Evolutionary conservation across 306 rosid genomes (phyloP).

Genomic region (Cicer cuneatum): DNA sequence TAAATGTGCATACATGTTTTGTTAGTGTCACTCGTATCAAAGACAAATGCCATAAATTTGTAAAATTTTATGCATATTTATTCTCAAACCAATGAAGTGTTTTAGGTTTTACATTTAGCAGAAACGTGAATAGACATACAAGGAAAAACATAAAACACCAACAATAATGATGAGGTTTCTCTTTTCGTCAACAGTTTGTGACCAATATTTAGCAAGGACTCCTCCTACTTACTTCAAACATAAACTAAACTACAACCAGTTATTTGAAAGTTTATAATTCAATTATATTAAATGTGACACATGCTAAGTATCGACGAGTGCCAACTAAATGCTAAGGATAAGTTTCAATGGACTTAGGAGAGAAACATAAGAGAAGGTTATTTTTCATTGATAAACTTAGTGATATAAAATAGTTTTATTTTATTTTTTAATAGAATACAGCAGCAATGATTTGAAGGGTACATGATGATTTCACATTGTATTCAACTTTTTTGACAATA

Average conservation of each 20-base stretch:
- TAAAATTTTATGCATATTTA: not conserved
- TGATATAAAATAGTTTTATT: too few relatives aligned
- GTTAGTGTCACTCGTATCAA: slow-evolving; percentile 1
- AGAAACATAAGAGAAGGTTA: too few relatives aligned
- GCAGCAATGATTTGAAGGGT: not conserved
- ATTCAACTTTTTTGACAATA: not conserved
- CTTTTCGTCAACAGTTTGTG: not conserved
- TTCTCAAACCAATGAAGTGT: slow-evolving; percentile 6
- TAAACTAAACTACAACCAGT: not conserved
- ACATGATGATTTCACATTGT: slow-evolving; percentile 8
- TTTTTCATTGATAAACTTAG: too few relatives aligned
- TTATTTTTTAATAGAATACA: not conserved
- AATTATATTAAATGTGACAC: not conserved
- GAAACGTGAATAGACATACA: not conserved
- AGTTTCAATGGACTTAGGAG: not conserved
- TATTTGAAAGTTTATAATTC: not conserved
- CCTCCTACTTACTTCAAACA: not conserved
- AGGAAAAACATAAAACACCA: slow-evolving; percentile 11
- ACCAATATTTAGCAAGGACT: not conserved
- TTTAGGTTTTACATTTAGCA: slow-evolving; percentile 19
- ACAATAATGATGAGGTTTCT: not conserved
- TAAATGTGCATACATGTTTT: not conserved
- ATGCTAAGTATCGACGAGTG: not conserved
- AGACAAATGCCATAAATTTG: not conserved
- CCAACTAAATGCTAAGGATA: slow-evolving; percentile 1